These are phyloP conservation scores for Evernia prunastri DNA, from an alignment of 495 filamentous ascomycete species.

Conservation along the genomic window DNA sequence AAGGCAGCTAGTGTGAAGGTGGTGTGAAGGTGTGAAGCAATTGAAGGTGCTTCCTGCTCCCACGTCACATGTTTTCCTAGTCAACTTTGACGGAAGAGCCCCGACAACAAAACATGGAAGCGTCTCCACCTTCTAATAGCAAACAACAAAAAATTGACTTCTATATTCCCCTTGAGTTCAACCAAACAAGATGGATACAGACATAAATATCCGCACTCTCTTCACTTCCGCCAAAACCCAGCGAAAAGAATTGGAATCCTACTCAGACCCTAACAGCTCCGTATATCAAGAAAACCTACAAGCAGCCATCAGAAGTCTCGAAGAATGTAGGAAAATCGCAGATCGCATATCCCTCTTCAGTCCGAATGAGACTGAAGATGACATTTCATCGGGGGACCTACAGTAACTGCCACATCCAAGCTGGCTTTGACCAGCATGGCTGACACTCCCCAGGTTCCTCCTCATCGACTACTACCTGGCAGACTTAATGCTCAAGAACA, in stretches of 20 bases:
- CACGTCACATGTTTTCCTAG: not conserved
- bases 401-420: constrained; percentile 48
- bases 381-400: constrained; percentile 76
- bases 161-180: not conserved
- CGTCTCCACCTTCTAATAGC: not conserved
- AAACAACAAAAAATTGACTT: no score
- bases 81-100: not conserved
- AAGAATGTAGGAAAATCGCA: constrained; percentile 64
- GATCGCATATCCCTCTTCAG: constrained; percentile 74
- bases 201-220: constrained; percentile 50
- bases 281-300: constrained; percentile 61
- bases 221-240: constrained; percentile 52
- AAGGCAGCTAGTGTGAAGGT: no score
- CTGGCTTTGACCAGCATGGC: constrained; percentile 24
- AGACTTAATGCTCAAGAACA: constrained; percentile 55
- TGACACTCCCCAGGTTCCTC: constrained; percentile 50
- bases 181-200: constrained; percentile 33
- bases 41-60: not conserved
- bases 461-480: constrained; percentile 61
- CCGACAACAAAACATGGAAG: no score
- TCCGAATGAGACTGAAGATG: constrained; percentile 82
- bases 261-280: constrained; percentile 47
- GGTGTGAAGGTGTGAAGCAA: no score
- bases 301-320: constrained; percentile 59
- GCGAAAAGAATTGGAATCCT: constrained; percentile 44